Percentiles rank a stretch among this genome's conserved stretches.
phyloP scores from a whole-genome alignment of 2,329 filamentous ascomycete species.

The Exophiala dermatitidis region DNA sequence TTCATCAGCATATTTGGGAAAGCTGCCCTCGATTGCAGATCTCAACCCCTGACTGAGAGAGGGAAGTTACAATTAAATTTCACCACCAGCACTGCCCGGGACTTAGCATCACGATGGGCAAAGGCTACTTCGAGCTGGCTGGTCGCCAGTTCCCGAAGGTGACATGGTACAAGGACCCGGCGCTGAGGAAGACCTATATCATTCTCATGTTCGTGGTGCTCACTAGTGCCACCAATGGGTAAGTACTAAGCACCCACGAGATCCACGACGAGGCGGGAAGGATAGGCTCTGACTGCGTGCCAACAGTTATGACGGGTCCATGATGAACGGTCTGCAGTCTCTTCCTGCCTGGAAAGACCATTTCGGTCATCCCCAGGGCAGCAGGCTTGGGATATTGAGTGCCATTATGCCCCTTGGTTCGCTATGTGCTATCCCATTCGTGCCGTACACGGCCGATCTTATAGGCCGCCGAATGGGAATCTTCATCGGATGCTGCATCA shows the following conservation, averaged over 20 bases:
- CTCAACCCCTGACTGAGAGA: no score
- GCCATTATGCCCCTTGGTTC: conserved; percentile 29
- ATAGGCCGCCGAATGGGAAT: conserved; percentile 27
- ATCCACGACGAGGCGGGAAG: no score
- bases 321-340: conserved; percentile 39
- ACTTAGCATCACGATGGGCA: conserved; percentile 12
- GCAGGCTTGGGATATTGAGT: conserved; percentile 16
- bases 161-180: conserved; percentile 51
- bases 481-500: conserved; percentile 40
- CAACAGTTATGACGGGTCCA: neutral
- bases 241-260: neutral
- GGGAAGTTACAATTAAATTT: no score
- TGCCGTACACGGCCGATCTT: conserved; percentile 23
- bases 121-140: conserved; percentile 22
- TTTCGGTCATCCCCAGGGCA: conserved; percentile 20
- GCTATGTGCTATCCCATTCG: conserved; percentile 20
- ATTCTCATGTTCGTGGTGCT: conserved; percentile 50
- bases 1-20: neutral
- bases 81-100: neutral
- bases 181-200: conserved; percentile 52
- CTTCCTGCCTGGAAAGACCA: conserved; percentile 31
- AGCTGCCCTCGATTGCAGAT: no score
- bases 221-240: conserved; percentile 44
- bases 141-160: conserved; percentile 45
- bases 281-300: no score